Percentiles rank a stretch among this genome's conserved stretches.
Conservation (phyloP, 768 basidiomycete species). For the Lepiota brunneoincarnata region DNA sequence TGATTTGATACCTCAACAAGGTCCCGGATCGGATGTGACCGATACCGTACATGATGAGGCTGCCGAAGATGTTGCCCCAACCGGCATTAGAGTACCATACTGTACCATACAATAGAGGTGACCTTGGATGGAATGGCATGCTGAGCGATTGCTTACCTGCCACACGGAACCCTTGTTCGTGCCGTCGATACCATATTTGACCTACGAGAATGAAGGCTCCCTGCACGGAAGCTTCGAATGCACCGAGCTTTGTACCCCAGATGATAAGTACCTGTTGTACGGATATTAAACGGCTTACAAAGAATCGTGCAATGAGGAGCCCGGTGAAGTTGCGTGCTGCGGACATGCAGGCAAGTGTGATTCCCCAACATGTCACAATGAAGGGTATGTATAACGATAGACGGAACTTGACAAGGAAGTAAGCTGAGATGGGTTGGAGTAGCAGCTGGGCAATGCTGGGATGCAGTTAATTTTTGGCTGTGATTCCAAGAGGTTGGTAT, state of each 20-base stretch:
- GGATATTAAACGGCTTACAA: constrained; percentile 27
- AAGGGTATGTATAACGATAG: constrained; percentile 29
- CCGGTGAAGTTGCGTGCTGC: constrained; percentile 28
- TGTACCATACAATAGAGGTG: constrained; percentile 8
- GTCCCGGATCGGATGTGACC: constrained; percentile 26
- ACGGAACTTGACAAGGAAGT: constrained; percentile 28
- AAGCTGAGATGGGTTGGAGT: constrained; percentile 31
- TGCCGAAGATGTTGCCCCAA: constrained; percentile 32
- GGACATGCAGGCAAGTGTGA: constrained; percentile 28
- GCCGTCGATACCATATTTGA: constrained; percentile 34
- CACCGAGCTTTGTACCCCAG: constrained; percentile 27
- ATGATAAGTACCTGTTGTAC: no score
- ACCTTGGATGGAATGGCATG: background rate
- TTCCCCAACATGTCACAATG: constrained; percentile 32
- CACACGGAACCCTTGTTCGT: constrained; percentile 31
- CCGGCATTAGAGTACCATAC: constrained; percentile 31
- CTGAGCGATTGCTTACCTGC: constrained; percentile 19
- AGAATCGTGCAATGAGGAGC: constrained; percentile 28
- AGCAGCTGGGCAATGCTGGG: constrained; percentile 29
- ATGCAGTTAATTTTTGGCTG: no score
- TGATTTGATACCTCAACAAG: constrained; percentile 26
- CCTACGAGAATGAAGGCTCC: constrained; percentile 28
- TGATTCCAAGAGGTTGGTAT: background rate
- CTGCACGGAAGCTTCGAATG: constrained; percentile 29
- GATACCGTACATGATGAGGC: constrained; percentile 33